Base-by-base conservation (phyloP, 1,284 basidiomycete genomes). In the Sanghuangporus sanghuang region DNA sequence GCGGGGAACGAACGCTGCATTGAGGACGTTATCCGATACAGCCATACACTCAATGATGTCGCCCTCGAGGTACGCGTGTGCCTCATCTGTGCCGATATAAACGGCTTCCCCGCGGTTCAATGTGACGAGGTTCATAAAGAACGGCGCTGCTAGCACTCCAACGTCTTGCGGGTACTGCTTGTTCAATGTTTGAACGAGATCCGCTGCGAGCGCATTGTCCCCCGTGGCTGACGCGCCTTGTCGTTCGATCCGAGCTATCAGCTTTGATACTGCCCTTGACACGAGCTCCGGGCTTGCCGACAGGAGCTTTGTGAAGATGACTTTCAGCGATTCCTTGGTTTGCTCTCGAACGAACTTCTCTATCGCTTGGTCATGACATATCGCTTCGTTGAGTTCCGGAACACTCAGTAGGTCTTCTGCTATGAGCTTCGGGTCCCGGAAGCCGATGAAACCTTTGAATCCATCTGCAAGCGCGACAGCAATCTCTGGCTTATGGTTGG, bases 401-500 rank as follows among this genome's bases (percentile, higher is more conserved):
- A 86, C 80, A 23, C 69, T 68, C 27, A 75, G 67, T 61, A 89
- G 75, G 69, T 79, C 82, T 3, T 75, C 66, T 2, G 76, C 70
- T 63, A 86, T 82, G 52, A 81, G 74, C 3, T 73, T 67, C 2
- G 82, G 72, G 0, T 82, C 81, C 4, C 80, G 73, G 73, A 86
- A 85, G 50, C 83, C 83, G 67, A 81, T 83, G 71, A 89, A 85
- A 1, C 81, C 86, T n/a, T 77, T 75, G 75, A 89, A 88, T 23
- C 80, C 77, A 32, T 78, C 76, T 5, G 85, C 84, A 38, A 89
- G 73, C 2, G 86, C 85, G 64, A 88, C 79, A 21, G 85, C 86
- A 82, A 89, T 87, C 69, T 88, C 86, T 39, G 86, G 86, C 75
- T 85, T 85, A 74, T 85, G 83, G 69, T 85, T 86, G 9, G 76